A percentile compares a stretch with the other conserved stretches of the same genome.
Conservation (phyloP, 441 rosid species). For the Manihot esculenta region DNA sequence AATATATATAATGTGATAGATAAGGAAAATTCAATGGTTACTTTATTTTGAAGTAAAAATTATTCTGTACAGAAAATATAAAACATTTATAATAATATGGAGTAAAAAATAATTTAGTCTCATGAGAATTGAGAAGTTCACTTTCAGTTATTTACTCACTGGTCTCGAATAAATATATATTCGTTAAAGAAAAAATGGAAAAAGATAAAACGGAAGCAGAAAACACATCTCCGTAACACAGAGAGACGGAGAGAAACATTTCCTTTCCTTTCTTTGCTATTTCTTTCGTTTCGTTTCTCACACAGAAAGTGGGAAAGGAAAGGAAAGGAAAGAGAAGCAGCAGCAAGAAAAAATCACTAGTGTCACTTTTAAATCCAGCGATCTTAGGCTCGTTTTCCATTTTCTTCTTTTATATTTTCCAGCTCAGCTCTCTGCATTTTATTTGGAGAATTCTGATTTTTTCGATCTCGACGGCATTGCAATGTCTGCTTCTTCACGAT, state of each 20-base stretch:
- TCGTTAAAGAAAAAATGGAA: too few species aligned
- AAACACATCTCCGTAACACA: not conserved
- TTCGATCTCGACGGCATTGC: not conserved
- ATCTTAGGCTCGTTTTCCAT: not conserved
- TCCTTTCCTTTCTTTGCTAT: conserved; percentile 7
- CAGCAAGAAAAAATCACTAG: not conserved
- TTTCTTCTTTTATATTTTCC: not conserved
- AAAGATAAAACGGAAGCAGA: too few species aligned
- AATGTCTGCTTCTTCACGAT: conserved; percentile 10
- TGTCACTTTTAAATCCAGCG: not conserved
- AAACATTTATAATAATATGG: too few species aligned
- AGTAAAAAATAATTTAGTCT: too few species aligned
- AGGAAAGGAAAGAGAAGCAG: not conserved
- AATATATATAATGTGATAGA: too few species aligned
- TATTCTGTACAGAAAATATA: too few species aligned
- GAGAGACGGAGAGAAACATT: not conserved
- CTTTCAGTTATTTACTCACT: too few species aligned
- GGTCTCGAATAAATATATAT: too few species aligned
- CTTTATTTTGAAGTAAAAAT: too few species aligned
- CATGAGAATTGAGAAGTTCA: too few species aligned
- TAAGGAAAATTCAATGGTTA: too few species aligned
- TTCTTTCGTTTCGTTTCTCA: not conserved
- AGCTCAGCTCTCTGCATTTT: conserved; percentile 3
- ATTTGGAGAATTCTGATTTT: not conserved
- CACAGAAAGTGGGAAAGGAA: not conserved